Evolutionary conservation across 1,284 basidiomycete genomes (phyloP).

Genomic region (Xanthoconium separans): DNA sequence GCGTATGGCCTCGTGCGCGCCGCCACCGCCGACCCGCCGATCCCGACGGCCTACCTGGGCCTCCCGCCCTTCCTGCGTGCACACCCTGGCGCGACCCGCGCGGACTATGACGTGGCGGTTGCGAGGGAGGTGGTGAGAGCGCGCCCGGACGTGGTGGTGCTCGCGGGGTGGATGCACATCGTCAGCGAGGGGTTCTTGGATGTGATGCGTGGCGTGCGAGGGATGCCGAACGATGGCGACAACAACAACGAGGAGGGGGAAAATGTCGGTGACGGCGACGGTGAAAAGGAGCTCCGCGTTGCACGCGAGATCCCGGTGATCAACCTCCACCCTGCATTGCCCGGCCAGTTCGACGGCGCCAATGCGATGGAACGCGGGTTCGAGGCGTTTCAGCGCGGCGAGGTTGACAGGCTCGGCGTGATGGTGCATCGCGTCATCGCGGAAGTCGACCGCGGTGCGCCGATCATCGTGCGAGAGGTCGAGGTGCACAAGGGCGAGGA

Average conservation of each 20-base stretch:
- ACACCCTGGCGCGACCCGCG: conserved; percentile 71
- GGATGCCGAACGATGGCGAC: not conserved
- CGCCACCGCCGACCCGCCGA: conserved; percentile 62
- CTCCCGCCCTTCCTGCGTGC: conserved; percentile 84
- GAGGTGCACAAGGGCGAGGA: conserved; percentile 73
- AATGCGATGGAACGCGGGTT: conserved; percentile 88
- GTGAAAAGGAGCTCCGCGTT: conserved; percentile 22
- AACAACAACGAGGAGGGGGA: conserved; percentile 31
- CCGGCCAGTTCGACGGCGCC: conserved; percentile 92
- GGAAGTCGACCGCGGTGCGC: conserved; percentile 91
- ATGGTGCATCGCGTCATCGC: conserved; percentile 97
- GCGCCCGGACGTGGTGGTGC: conserved; percentile 83
- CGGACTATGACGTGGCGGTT: conserved; percentile 87
- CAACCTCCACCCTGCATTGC: conserved; percentile 95
- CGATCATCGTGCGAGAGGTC: conserved; percentile 80
- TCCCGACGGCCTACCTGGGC: conserved; percentile 82
- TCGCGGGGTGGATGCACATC: conserved; percentile 99
- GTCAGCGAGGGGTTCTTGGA: conserved; percentile 61
- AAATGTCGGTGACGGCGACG: conserved; percentile 24
- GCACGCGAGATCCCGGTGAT: conserved; percentile 77
- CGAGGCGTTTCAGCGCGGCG: conserved; percentile 83
- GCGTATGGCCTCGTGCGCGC: conserved; percentile 90
- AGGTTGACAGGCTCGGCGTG: conserved; percentile 76
- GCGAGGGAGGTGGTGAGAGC: conserved; percentile 66
- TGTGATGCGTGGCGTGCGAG: conserved; percentile 41